Conservation (phyloP, 352 stramenopile genomes). For the Globisporangium cylindrosporum region DNA sequence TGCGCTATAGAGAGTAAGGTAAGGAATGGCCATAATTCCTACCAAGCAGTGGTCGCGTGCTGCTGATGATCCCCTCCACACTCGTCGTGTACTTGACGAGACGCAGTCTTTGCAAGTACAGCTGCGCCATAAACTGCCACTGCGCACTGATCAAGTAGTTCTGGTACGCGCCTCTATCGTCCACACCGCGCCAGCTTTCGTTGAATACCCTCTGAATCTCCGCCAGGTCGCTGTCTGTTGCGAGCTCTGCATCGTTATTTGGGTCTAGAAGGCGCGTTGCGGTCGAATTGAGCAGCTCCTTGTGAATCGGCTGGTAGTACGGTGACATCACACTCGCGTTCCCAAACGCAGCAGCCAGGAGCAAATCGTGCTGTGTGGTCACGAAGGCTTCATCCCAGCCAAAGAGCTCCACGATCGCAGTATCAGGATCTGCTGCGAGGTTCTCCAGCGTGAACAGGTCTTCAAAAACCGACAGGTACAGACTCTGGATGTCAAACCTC, state of each 20-base stretch:
- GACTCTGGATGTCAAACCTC: constrained; percentile 33
- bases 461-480: constrained; percentile 45
- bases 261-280: constrained; percentile 39
- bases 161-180: constrained; percentile 32
- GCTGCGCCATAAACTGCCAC: constrained; percentile 43
- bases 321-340: constrained; percentile 44
- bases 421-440: constrained; percentile 13
- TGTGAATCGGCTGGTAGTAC: constrained; percentile 44
- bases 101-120: constrained; percentile 44
- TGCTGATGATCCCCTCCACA: constrained; percentile 30
- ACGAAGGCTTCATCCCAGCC: constrained; percentile 51
- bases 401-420: constrained; percentile 43
- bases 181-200: constrained; percentile 43
- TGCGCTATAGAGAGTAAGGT: background rate
- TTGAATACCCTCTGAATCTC: constrained; percentile 55
- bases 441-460: constrained; percentile 40
- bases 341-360: constrained; percentile 34
- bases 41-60: constrained; percentile 37
- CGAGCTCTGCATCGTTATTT: constrained; percentile 29
- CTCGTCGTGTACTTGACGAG: constrained; percentile 33
- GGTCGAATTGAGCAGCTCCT: constrained; percentile 50
- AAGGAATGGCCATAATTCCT: background rate
- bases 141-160: constrained; percentile 42
- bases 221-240: constrained; percentile 31
- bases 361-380: constrained; percentile 17